Conservation (phyloP, 1,284 basidiomycete species). For the Mrakiaceae sp. region DNA sequence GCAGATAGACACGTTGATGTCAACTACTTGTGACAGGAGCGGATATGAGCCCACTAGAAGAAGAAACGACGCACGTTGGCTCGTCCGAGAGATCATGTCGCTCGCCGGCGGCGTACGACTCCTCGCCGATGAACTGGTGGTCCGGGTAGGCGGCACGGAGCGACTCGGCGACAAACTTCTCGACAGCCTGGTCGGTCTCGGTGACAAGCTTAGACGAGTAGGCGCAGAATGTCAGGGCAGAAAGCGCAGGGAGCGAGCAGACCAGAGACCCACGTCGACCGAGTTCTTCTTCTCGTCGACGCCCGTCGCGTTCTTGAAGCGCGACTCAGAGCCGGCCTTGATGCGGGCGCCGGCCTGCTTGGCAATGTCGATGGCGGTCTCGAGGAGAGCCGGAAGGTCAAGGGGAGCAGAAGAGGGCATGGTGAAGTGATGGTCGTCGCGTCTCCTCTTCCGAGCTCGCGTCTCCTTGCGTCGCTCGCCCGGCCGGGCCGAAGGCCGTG, state of each 20-base stretch:
- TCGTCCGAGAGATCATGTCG: slow-evolving; percentile 63
- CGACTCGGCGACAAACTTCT: slow-evolving; percentile 66
- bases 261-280: slow-evolving; percentile 47
- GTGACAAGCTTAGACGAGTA: slow-evolving; percentile 56
- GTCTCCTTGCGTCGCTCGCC: too few relatives aligned
- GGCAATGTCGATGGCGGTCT: slow-evolving; percentile 63
- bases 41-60: slow-evolving; percentile 18
- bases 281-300: slow-evolving; percentile 80
- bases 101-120: slow-evolving; percentile 64
- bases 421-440: background rate
- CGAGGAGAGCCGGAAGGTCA: slow-evolving; percentile 55
- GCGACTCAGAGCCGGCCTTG: slow-evolving; percentile 48
- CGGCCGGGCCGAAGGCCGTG: too few relatives aligned
- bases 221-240: background rate
- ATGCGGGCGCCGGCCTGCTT: slow-evolving; percentile 54
- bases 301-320: slow-evolving; percentile 24
- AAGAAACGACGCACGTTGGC: slow-evolving; percentile 78
- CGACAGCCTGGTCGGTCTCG: slow-evolving; percentile 86
- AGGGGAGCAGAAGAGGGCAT: slow-evolving; percentile 9
- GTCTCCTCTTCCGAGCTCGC: too few relatives aligned
- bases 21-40: slow-evolving; percentile 20
- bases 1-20: background rate
- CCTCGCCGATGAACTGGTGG: slow-evolving; percentile 84
- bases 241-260: background rate
- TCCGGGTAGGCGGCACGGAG: slow-evolving; percentile 58